Evolutionary conservation across 306 rosid species (phyloP), one percentile per base, ranked within the genome.

Genomic region (Vachellia pachyceras): DNA sequence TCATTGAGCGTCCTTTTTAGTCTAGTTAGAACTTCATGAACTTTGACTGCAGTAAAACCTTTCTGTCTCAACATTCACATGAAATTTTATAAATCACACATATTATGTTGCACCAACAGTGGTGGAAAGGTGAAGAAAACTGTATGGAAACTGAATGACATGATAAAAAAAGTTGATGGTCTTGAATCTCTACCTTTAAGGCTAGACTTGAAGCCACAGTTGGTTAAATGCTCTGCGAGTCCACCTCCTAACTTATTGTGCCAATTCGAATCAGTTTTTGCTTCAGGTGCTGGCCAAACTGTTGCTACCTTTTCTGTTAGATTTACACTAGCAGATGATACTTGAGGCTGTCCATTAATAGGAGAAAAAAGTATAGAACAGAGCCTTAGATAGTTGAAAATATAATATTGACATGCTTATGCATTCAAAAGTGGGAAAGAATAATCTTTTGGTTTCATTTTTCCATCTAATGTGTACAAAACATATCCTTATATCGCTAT

Each of bases 321-420:
- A 79, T 90, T 95, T 72, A 95, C 98, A 78, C 75, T 90, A 6
- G 98, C 99, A 75, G 99, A 90, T 47, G 94, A 89, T 72, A 95
- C 99, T 83, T 88, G 89, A 40, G 98, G 87, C 99, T 95, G 91
- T 40, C 72, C 89, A 83, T 79, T 77, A 12, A 75, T 50, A 75
- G 29, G 54, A n/a, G 20, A 17, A 6, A 0, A 18, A 3, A 78
- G 76, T 29, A 45, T 67, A 71, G 35, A 52, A 25, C 37, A 17
- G 25, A n/a, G 74, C 77, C 80, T 82, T 49, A 77, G 63, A 54
- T 80, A 40, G 23, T 78, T 54, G 6, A 72, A 57, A 22, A 65
- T 4, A 65, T 13, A 69, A 42, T 0, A 69, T 7, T 67, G 1
- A 67, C 45, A 67, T 61, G 68, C 25, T 18, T 1, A 50, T 50